Evolutionary conservation across 805 yeast species (phyloP).

Genomic region (Wickerhamomyces bovis): DNA sequence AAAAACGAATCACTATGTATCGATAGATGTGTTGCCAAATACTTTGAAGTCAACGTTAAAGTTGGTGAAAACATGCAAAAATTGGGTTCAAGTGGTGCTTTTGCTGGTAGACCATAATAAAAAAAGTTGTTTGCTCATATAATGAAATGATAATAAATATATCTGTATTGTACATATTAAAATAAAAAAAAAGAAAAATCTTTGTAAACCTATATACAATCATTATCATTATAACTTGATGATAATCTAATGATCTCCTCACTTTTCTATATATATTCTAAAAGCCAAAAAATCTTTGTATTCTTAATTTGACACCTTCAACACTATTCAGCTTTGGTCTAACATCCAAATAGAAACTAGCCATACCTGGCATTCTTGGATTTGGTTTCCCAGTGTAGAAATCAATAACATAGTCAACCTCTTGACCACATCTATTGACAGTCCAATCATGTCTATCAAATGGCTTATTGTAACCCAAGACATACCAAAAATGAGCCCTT

Average conservation of each 20-base stretch:
- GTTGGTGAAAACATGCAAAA: conserved; percentile 77
- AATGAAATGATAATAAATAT: too few relatives aligned
- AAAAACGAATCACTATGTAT: conserved; percentile 82
- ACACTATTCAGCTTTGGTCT: conserved; percentile 81
- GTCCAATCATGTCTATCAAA: conserved; percentile 97
- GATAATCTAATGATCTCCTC: not conserved
- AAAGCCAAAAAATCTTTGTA: conserved; percentile 55
- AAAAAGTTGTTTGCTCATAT: too few relatives aligned
- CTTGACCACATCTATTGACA: conserved; percentile 75
- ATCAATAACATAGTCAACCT: conserved; percentile 88
- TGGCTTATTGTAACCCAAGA: conserved; percentile 70
- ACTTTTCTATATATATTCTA: conserved; percentile 8
- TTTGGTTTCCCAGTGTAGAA: conserved; percentile 61
- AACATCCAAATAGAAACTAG: conserved; percentile 76
- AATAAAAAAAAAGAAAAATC: too few relatives aligned
- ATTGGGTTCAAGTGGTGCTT: conserved; percentile 39
- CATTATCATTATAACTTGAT: not conserved
- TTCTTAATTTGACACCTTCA: conserved; percentile 75
- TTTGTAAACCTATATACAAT: not conserved
- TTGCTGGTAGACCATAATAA: conserved; percentile 25
- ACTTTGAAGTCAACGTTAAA: conserved; percentile 89
- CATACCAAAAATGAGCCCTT: conserved; percentile 63
- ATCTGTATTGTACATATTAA: not conserved
- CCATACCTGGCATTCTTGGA: conserved; percentile 38
- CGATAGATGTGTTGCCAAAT: conserved; percentile 94